Percentiles rank a stretch among this genome's conserved stretches.
These are phyloP conservation scores for Podosphaera xanthii DNA, from an alignment of 2,329 filamentous ascomycete species.

Conservation along the genomic window DNA sequence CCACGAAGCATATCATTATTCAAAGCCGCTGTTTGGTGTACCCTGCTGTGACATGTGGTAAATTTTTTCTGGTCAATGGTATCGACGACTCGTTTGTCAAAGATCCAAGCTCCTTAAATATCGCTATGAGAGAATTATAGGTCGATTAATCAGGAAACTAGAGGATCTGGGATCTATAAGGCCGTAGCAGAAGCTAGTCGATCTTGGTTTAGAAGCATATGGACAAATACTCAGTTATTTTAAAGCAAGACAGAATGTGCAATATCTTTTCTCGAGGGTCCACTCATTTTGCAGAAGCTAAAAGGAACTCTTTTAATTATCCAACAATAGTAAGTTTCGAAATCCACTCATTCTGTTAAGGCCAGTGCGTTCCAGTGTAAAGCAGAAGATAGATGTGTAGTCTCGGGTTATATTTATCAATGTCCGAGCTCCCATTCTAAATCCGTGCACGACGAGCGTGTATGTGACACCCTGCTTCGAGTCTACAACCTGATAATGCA, in stretches of 20 bases:
- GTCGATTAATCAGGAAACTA: constrained; percentile 11
- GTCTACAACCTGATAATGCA: too few species aligned
- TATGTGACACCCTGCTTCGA: too few species aligned
- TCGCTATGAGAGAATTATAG: constrained; percentile 10
- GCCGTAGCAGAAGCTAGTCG: constrained; percentile 3
- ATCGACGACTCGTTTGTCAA: not conserved
- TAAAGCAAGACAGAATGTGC: not conserved
- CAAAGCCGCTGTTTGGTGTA: not conserved
- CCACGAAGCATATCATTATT: not conserved
- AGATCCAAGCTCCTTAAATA: constrained; percentile 4
- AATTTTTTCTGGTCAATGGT: not conserved
- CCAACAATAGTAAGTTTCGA: not conserved
- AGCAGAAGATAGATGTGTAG: too few species aligned
- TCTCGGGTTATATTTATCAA: too few species aligned
- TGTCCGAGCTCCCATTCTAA: too few species aligned
- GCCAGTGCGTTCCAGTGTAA: too few species aligned
- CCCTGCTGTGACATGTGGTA: not conserved
- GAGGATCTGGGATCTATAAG: constrained; percentile 10
- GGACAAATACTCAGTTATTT: not conserved
- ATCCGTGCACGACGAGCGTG: too few species aligned
- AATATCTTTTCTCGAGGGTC: not conserved
- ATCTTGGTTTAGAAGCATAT: not conserved
- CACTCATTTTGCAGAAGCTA: not conserved
- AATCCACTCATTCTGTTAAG: not conserved
- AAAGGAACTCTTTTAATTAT: not conserved